A percentile compares a stretch with the other conserved stretches of the same genome.
Evolutionary conservation across 305 asterid genomes (phyloP).

Genomic region (Solanum hybrid): DNA sequence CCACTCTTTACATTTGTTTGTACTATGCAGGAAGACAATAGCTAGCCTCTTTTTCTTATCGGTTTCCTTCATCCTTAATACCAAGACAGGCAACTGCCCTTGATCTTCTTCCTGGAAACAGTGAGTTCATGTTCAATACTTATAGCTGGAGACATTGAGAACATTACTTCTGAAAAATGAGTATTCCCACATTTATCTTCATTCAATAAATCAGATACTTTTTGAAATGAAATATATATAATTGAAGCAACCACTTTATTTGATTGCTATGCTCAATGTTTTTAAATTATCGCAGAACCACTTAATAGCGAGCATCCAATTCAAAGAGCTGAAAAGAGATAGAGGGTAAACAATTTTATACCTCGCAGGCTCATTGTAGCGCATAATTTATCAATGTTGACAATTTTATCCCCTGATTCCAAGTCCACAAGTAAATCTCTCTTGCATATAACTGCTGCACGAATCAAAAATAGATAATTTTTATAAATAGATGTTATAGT

Average conservation of each 20-base stretch:
- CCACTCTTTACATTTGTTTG: slow-evolving; percentile 90
- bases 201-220: not conserved
- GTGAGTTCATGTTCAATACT: not conserved
- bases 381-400: slow-evolving; percentile 53
- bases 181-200: not conserved
- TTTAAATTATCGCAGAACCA: not conserved
- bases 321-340: not conserved
- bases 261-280: not conserved
- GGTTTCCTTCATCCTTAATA: slow-evolving; percentile 52
- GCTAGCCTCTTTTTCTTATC: slow-evolving; percentile 50
- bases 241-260: not conserved
- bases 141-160: not conserved
- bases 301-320: not conserved
- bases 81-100: slow-evolving; percentile 71
- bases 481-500: not conserved
- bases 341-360: not conserved
- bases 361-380: slow-evolving; percentile 91
- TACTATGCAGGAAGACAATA: slow-evolving; percentile 74
- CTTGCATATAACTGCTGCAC: slow-evolving; percentile 49
- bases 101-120: slow-evolving; percentile 65
- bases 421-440: slow-evolving; percentile 34
- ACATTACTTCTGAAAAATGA: not conserved
- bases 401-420: slow-evolving; percentile 18
- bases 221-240: not conserved
- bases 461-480: not conserved